These are phyloP conservation scores for Cyclocybe cylindracea DNA, from an alignment of 768 basidiomycete genomes.

Conservation along the genomic window DNA sequence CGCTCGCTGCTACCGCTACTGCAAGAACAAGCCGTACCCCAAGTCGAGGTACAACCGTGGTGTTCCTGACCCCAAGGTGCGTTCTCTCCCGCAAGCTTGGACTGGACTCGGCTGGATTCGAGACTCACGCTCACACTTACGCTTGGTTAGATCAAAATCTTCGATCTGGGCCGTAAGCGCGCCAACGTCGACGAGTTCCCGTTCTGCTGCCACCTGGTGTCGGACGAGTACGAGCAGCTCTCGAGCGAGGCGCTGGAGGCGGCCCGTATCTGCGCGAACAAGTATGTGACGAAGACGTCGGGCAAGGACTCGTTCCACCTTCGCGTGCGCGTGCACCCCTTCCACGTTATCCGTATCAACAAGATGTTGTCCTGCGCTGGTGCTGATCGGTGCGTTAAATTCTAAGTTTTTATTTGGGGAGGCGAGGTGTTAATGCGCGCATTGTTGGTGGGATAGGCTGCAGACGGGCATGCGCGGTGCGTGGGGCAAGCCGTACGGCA, in stretches of 20 bases:
- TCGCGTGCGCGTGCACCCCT: constrained; percentile 95
- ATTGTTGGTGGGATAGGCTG: constrained; percentile 47
- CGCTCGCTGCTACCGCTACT: constrained; percentile 98
- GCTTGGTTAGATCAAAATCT: constrained; percentile 84
- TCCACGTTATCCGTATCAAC: constrained; percentile 99
- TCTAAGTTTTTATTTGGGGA: neutral
- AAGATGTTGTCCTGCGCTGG: constrained; percentile 99
- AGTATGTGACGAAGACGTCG: constrained; percentile 96
- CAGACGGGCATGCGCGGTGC: constrained; percentile 99
- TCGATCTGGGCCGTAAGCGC: constrained; percentile 94
- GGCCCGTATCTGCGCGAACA: constrained; percentile 99
- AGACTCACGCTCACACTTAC: neutral
- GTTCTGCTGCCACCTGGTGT: constrained; percentile 95
- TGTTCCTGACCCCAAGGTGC: constrained; percentile 93
- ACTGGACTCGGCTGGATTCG: neutral
- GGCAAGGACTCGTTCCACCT: constrained; percentile 99
- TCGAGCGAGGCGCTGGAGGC: constrained; percentile 96
- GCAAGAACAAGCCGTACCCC: constrained; percentile 99
- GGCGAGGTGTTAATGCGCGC: neutral
- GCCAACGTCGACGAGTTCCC: constrained; percentile 98
- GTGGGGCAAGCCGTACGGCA: constrained; percentile 98
- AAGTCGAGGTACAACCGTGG: constrained; percentile 97
- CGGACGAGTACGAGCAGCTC: constrained; percentile 97
- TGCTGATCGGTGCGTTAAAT: constrained; percentile 79
- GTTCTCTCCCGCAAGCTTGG: constrained; percentile 9